Conservation (phyloP, 2,329 filamentous ascomycete genomes). For the Lizonia empirigonia region DNA sequence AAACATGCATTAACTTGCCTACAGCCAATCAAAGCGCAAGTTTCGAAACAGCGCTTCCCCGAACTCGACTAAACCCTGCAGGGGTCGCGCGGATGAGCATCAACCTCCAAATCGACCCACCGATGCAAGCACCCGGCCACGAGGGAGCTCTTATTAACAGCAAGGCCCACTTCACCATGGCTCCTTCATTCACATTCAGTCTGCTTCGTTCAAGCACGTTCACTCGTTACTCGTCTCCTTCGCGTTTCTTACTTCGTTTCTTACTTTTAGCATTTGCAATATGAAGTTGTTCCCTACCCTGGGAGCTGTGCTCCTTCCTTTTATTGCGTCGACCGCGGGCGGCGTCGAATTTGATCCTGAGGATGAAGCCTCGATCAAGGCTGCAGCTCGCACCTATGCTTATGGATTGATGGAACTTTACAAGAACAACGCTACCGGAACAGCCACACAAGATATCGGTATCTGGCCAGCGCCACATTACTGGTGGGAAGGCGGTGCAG, state of each 20-base stretch:
- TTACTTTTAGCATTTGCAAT: constrained; percentile 23
- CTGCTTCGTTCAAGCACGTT: constrained; percentile 28
- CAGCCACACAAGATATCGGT: constrained; percentile 41
- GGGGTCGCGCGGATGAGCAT: constrained; percentile 14
- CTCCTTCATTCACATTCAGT: constrained; percentile 21
- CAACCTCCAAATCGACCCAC: constrained; percentile 12
- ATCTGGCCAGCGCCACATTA: constrained; percentile 53
- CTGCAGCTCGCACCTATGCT: constrained; percentile 38
- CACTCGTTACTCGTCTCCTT: constrained; percentile 32
- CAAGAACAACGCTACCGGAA: constrained; percentile 35
- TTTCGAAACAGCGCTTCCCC: constrained; percentile 9
- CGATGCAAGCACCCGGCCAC: constrained; percentile 13
- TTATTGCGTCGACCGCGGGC: constrained; percentile 34
- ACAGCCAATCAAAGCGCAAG: constrained; percentile 1
- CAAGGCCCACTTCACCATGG: constrained; percentile 25
- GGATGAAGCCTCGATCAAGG: constrained; percentile 42
- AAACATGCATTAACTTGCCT: constrained; percentile 26
- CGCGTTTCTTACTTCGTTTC: constrained; percentile 23
- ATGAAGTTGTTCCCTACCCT: constrained; percentile 41
- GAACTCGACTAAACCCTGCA: constrained; percentile 1
- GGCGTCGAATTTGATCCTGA: constrained; percentile 42
- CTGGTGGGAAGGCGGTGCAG: constrained; percentile 55
- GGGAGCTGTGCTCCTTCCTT: constrained; percentile 46
- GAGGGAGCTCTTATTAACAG: constrained; percentile 10
- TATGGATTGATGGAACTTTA: constrained; percentile 46